phyloP scores from a whole-genome alignment of 2,329 filamentous ascomycete species.

The Nothopassalora personata region DNA sequence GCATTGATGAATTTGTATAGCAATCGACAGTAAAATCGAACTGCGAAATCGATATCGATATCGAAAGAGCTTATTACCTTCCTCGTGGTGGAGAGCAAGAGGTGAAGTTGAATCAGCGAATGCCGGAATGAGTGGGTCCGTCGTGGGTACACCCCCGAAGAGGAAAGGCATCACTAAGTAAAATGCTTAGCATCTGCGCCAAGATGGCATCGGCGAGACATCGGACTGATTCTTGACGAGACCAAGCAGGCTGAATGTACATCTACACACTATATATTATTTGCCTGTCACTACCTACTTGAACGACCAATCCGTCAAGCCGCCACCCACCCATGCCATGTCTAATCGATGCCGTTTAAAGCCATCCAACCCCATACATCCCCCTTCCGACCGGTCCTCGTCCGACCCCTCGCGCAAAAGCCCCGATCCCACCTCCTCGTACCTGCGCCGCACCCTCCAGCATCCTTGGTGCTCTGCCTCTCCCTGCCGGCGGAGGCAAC shows the following conservation, averaged over 20 bases:
- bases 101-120: background rate
- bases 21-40: background rate
- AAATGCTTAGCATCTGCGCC: background rate
- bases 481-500: background rate
- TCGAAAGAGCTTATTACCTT: background rate
- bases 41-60: background rate
- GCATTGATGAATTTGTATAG: background rate
- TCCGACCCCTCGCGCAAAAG: background rate
- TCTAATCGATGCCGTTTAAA: background rate
- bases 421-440: too few relatives aligned
- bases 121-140: background rate
- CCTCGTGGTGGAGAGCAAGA: background rate
- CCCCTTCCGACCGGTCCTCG: background rate
- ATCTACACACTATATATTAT: background rate
- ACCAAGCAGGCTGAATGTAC: background rate
- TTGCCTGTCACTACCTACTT: too few relatives aligned
- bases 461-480: background rate
- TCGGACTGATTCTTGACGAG: background rate
- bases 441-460: background rate
- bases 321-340: too few relatives aligned
- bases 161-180: background rate
- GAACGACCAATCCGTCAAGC: too few relatives aligned
- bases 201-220: background rate
- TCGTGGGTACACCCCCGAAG: background rate
- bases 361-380: background rate